These are phyloP conservation scores for Purpureocillium lavendulum DNA, from an alignment of 2,329 filamentous ascomycete species.

Conservation along the genomic window DNA sequence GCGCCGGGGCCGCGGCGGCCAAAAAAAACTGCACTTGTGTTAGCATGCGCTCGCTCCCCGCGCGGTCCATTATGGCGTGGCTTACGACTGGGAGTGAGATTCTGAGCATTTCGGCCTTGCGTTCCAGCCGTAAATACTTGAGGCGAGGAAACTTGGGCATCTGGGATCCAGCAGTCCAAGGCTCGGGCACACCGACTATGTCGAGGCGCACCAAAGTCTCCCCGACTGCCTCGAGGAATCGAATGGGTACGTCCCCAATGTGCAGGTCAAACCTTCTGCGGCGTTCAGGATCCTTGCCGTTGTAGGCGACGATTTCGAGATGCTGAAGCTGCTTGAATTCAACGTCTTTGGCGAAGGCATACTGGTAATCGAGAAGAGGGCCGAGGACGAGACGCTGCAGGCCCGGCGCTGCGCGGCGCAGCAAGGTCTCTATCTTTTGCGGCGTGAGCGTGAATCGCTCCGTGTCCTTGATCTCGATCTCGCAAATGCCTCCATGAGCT, in stretches of 20 bases:
- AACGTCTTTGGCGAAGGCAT: slow-evolving; percentile 4
- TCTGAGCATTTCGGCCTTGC: slow-evolving; percentile 6
- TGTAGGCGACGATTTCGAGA: neutral
- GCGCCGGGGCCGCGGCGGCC: slow-evolving; percentile 15
- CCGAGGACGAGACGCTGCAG: slow-evolving; percentile 19
- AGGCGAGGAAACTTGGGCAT: slow-evolving; percentile 18
- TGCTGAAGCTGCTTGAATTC: slow-evolving; percentile 6
- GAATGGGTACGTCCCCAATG: slow-evolving; percentile 5
- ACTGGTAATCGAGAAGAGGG: slow-evolving; percentile 1
- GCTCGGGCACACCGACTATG: slow-evolving; percentile 12
- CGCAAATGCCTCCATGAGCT: slow-evolving; percentile 19
- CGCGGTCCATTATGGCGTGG: neutral
- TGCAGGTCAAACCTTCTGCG: too few relatives aligned
- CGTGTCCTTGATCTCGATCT: slow-evolving; percentile 17
- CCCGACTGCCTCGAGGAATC: slow-evolving; percentile 9
- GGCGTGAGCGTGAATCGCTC: slow-evolving; percentile 19
- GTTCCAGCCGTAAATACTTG: slow-evolving; percentile 18
- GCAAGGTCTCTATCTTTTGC: slow-evolving; percentile 14
- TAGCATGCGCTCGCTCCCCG: neutral
- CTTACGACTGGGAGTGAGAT: slow-evolving; percentile 2
- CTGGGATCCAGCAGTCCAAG: slow-evolving; percentile 8
- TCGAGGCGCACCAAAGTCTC: slow-evolving; percentile 11
- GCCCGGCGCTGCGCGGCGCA: slow-evolving; percentile 16
- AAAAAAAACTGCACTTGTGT: slow-evolving; percentile 14
- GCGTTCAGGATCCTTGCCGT: slow-evolving; percentile 2